These are phyloP conservation scores for Candida sp. DNA, from an alignment of 1,139 yeast genomes.

Conservation along the genomic window DNA sequence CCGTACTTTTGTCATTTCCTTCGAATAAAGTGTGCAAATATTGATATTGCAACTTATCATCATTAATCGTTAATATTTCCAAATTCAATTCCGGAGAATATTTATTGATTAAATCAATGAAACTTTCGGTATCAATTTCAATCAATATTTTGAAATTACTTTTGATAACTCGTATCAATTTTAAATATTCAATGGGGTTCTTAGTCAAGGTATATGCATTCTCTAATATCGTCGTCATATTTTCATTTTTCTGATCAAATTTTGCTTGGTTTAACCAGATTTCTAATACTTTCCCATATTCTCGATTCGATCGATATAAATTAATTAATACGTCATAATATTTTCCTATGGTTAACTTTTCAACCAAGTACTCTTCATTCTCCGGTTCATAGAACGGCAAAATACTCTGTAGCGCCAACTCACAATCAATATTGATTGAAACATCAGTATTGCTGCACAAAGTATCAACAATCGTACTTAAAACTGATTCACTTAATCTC, in stretches of 20 bases:
- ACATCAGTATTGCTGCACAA: constrained; percentile 45
- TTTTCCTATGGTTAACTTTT: constrained; percentile 49
- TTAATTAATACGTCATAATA: constrained; percentile 58
- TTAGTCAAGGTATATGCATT: constrained; percentile 33
- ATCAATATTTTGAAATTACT: constrained; percentile 36
- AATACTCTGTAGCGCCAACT: constrained; percentile 67
- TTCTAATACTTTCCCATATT: constrained; percentile 46
- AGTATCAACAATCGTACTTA: constrained; percentile 45
- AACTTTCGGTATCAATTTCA: constrained; percentile 26
- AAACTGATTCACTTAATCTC: constrained; percentile 56
- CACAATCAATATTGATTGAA: constrained; percentile 55
- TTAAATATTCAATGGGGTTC: constrained; percentile 25
- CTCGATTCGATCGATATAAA: constrained; percentile 52
- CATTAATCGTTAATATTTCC: constrained; percentile 25
- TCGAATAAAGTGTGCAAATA: constrained; percentile 25
- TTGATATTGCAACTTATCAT: constrained; percentile 17
- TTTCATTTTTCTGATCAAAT: constrained; percentile 8
- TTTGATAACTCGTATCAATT: constrained; percentile 30
- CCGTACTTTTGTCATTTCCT: neutral
- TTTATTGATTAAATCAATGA: constrained; percentile 34
- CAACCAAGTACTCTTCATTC: constrained; percentile 41
- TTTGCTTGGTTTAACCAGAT: constrained; percentile 23
- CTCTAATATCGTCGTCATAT: constrained; percentile 26
- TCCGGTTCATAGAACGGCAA: constrained; percentile 60
- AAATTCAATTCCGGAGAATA: constrained; percentile 37